Evolutionary conservation across 2,329 filamentous ascomycete species (phyloP), one percentile per base, ranked within the genome.

Genomic region (Taxawa tesnikishii): DNA sequence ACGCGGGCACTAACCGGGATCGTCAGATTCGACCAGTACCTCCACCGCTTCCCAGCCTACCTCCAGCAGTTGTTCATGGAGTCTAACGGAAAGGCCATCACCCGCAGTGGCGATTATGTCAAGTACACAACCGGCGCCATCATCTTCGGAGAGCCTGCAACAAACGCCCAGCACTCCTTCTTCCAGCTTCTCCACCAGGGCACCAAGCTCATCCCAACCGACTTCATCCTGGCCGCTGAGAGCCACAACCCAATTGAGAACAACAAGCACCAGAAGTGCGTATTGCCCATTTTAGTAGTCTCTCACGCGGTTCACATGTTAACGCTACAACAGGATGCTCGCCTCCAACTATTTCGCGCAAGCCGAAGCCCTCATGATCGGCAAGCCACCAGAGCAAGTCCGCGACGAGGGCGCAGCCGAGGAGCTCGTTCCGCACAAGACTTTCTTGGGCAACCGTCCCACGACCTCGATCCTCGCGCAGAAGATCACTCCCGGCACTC

Each of bases 21-120:
- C n/a, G n/a, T n/a, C n/a, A n/a, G n/a, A 36, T 98, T 96, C 59
- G 90, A 98, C 65, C 90, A 98, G 65, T 98, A 98, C 67, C 79
- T 98, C 45, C 85, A 94, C 73, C 83, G 90, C 46, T 96, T 98
- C 79, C 87, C 90, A 23, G 90, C 90, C 48, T 98, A 98, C 67
- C 81, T 98, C 34, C 90, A 98, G 67, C 90, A 98, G 65, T 71
- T 98, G 38, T 96, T 88, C 39, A 98, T 98, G 90, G 90, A 98
- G 70, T 96, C 88, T 40, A 98, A 98, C 62, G 90, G 90, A 55
- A 98, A 98, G 72, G 83, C 82, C 39, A 85, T 96, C 53, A 93
- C 88, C 40, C 83, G 90, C 51, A 79, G 75, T 36, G 79, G 85
- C 23, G 74, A 79, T 43, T 79, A 92, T 39, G 87, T 93, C 54